Percentiles rank a stretch among this genome's conserved stretches.
phyloP scores from a whole-genome alignment of 805 yeast species.

The Suhomyces emberorum region DNA sequence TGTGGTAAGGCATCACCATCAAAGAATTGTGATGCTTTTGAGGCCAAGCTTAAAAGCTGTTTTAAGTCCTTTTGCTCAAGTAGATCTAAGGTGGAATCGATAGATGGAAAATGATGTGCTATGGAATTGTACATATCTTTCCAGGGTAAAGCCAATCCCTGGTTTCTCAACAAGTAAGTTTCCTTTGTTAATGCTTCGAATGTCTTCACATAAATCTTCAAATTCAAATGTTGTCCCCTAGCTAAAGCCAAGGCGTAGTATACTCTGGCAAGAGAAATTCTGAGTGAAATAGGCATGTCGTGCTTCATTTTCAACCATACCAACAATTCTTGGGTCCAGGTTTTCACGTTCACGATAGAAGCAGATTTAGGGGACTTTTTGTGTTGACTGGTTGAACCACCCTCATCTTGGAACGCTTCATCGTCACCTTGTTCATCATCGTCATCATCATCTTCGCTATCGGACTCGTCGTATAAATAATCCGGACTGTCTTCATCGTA shows the following conservation, averaged over 20 bases:
- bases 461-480: constrained; percentile 16
- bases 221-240: constrained; percentile 64
- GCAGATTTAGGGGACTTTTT: constrained; percentile 65
- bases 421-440: constrained; percentile 37
- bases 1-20: constrained; percentile 44
- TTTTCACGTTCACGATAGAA: constrained; percentile 68
- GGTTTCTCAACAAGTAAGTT: constrained; percentile 30
- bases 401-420: constrained; percentile 30
- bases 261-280: constrained; percentile 61
- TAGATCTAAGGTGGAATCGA: constrained; percentile 36
- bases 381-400: constrained; percentile 46
- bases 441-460: constrained; percentile 21
- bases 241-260: constrained; percentile 70
- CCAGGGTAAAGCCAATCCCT: constrained; percentile 53
- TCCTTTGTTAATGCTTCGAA: constrained; percentile 55
- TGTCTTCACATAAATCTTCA: constrained; percentile 58
- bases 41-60: constrained; percentile 50
- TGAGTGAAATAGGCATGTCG: constrained; percentile 66
- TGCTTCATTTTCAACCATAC: constrained; percentile 77
- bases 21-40: constrained; percentile 54
- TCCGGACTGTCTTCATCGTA: constrained; percentile 3
- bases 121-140: constrained; percentile 39
- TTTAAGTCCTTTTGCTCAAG: constrained; percentile 49
- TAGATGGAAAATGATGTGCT: constrained; percentile 27
- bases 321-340: constrained; percentile 84